Percentiles rank a stretch among this genome's conserved stretches.
These are phyloP conservation scores for Aquilaria malaccensis DNA, from an alignment of 345 rosid genomes.

Conservation along the genomic window DNA sequence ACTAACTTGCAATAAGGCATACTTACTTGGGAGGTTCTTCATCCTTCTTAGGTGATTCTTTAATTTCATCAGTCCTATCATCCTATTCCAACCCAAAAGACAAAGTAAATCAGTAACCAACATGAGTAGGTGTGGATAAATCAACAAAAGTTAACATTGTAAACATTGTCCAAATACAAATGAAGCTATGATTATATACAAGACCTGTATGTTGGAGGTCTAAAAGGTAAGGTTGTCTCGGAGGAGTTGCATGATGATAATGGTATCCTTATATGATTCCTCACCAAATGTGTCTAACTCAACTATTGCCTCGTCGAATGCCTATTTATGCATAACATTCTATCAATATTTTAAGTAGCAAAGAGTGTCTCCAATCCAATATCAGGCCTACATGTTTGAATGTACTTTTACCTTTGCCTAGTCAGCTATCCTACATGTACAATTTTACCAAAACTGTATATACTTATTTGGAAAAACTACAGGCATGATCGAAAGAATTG, in stretches of 20 bases:
- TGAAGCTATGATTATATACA: background rate
- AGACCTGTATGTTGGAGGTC: conserved; percentile 97
- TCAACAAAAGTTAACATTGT: background rate
- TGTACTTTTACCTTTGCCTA: too few species aligned
- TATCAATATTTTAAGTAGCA: background rate
- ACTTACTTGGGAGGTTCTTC: conserved; percentile 40
- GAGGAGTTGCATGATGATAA: conserved; percentile 96
- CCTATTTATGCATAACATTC: conserved; percentile 25
- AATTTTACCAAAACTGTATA: background rate
- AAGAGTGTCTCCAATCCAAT: too few species aligned
- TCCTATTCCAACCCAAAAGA: conserved; percentile 37
- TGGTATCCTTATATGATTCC: conserved; percentile 95
- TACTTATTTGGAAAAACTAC: conserved; percentile 92
- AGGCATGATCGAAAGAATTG: conserved; percentile 92
- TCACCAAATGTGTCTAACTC: conserved; percentile 92
- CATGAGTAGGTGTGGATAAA: background rate
- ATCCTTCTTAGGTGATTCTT: conserved; percentile 69
- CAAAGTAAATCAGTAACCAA: background rate
- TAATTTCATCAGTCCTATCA: conserved; percentile 81
- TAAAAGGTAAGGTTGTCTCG: conserved; percentile 94
- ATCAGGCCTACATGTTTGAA: too few species aligned
- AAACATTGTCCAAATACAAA: background rate
- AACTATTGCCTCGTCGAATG: conserved; percentile 90
- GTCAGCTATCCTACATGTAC: too few species aligned
- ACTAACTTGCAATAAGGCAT: conserved; percentile 18